Base-by-base conservation (phyloP, 208 protist species). In the Leishmania guyanensis region DNA sequence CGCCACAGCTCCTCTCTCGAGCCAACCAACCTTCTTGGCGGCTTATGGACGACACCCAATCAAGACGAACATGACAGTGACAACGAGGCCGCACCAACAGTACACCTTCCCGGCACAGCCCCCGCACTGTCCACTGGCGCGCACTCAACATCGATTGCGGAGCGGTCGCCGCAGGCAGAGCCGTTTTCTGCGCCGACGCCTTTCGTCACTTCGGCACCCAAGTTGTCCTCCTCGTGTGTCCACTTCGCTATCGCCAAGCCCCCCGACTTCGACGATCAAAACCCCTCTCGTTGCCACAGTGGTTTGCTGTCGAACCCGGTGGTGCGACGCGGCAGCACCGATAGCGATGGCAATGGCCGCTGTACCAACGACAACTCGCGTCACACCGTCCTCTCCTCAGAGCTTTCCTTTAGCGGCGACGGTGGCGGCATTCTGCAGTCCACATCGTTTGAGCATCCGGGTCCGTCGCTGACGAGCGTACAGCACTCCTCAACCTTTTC, bases 1-100 rank as follows among this genome's bases (percentile, higher is more conserved):
- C 81, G 79, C 5, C 82, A 75, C 66, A 88, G 85, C 56, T 65
- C 54, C 51, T 86, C 81, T 48, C 60, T 81, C 20, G 85, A 77
- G 17, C 58, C 53, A 65, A 14, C 70, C 0, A 46, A 56, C 8
- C 62, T 75, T 46, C 60, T 43, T 22, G 39, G 12, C 17, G 29
- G 51, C 51, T 36, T 29, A 22, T 76, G 29, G 16, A 36, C 74
- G 12, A 10, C 54, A 46, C 33, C 39, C 36, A 43, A 48, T 60
- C 74, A 62, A 33, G 17, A 14, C 3, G 36, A 29, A 17, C 54
- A 33, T 6, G 26, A 66, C 33, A 48, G 20, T 12, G 53, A 50
- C 74, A 77, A 39, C 56, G 46, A 73, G 53, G 56, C 54, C 14
- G 36, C 39, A 68, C 36, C 36, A 20, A 20, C 50, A 33, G 26